Conservation (phyloP, 1,284 basidiomycete species). For the Sphaerobolus stellatus region DNA sequence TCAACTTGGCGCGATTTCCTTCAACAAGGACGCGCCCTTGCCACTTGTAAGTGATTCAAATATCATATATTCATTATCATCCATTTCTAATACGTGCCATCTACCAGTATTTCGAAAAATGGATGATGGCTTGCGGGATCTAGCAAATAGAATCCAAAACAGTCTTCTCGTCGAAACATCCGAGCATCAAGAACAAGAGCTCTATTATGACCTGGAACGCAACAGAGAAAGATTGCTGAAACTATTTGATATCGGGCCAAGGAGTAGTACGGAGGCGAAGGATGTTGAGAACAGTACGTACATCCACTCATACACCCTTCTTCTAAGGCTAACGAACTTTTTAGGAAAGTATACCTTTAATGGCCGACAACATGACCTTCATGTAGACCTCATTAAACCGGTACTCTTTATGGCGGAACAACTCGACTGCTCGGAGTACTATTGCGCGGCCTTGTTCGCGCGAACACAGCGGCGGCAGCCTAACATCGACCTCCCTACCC, state of each 20-base stretch:
- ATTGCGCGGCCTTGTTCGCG: conserved; percentile 68
- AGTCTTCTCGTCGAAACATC: conserved; percentile 3
- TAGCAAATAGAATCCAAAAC: conserved; percentile 2
- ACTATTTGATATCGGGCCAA: conserved; percentile 62
- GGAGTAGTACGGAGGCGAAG: conserved; percentile 61
- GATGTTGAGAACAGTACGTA: conserved; percentile 71
- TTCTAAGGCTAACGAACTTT: conserved; percentile 7
- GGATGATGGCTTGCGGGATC: conserved; percentile 8
- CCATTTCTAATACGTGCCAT: too few species aligned
- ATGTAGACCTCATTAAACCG: conserved; percentile 73
- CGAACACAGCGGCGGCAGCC: conserved; percentile 61
- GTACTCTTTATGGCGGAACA: conserved; percentile 73
- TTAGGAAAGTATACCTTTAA: conserved; percentile 62
- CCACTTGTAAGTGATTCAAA: too few species aligned
- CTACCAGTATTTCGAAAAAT: too few species aligned
- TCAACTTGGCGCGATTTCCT: too few species aligned
- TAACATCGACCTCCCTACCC: conserved; percentile 54
- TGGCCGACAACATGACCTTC: conserved; percentile 62
- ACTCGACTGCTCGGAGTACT: conserved; percentile 75
- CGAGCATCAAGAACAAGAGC: conserved; percentile 61
- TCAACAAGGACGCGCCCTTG: too few species aligned
- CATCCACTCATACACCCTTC: not conserved
- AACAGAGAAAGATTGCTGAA: conserved; percentile 60
- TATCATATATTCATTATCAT: too few species aligned
- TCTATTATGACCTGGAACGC: conserved; percentile 70